A percentile compares a stretch with the other conserved stretches of the same genome.
Conservation (phyloP, 1,284 basidiomycete species). For the Apiotrichum gracile region DNA sequence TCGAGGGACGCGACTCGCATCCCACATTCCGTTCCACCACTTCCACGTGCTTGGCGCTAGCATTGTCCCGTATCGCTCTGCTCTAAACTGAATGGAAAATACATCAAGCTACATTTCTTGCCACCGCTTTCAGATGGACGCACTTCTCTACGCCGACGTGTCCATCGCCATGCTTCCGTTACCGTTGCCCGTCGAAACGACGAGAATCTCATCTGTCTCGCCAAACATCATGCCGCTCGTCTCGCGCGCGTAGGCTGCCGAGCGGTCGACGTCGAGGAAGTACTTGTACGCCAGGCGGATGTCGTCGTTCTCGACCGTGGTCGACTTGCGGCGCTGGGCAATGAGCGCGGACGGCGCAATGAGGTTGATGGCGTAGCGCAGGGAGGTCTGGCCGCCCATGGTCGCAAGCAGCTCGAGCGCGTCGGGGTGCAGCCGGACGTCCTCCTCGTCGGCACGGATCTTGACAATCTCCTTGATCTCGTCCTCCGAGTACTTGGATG, state of each 20-base stretch:
- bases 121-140: no score
- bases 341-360: constrained; percentile 84
- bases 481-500: constrained; percentile 74
- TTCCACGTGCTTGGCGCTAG: not conserved
- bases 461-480: constrained; percentile 88
- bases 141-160: constrained; percentile 4
- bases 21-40: not conserved
- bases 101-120: not conserved
- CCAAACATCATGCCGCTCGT: constrained; percentile 63
- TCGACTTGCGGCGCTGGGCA: constrained; percentile 72
- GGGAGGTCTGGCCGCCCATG: constrained; percentile 78
- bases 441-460: constrained; percentile 92
- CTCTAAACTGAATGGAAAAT: not conserved
- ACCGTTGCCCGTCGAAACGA: not conserved
- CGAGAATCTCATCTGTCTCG: constrained; percentile 10
- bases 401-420: constrained; percentile 72
- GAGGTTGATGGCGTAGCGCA: constrained; percentile 84
- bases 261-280: constrained; percentile 93
- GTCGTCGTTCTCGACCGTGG: constrained; percentile 71
- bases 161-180: constrained; percentile 8
- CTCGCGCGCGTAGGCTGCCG: constrained; percentile 81
- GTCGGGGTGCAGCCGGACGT: constrained; percentile 73
- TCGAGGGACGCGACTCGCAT: no score
- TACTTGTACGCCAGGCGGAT: constrained; percentile 76
- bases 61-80: not conserved